Evolutionary conservation across 495 filamentous ascomycete species (phyloP).

Genomic region (Trichoderma reesei): DNA sequence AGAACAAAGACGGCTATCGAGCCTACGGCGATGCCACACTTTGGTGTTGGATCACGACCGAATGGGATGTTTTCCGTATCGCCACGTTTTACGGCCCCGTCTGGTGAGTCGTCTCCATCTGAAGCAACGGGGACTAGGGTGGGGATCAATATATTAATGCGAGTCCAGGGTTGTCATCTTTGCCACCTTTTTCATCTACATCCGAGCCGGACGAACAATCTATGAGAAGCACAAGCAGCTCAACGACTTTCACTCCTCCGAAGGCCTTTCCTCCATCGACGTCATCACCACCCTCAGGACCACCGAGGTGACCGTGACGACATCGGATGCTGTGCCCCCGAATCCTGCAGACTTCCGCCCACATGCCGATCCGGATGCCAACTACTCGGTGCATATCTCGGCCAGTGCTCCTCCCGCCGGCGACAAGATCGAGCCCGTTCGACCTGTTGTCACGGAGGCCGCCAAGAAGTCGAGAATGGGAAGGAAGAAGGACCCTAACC

Average conservation of each 20-base stretch:
- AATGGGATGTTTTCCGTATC: conserved; percentile 67
- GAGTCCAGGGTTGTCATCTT: conserved; percentile 43
- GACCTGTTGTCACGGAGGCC: background rate
- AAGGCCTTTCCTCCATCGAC: conserved; percentile 32
- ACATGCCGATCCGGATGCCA: conserved; percentile 17
- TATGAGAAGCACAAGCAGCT: conserved; percentile 44
- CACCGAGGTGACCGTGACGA: conserved; percentile 46
- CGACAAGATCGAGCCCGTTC: background rate
- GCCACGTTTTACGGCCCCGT: conserved; percentile 75
- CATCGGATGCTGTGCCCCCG: conserved; percentile 27
- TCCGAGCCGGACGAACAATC: conserved; percentile 61
- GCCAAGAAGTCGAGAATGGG: background rate
- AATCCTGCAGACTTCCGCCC: conserved; percentile 17
- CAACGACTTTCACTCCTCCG: conserved; percentile 34
- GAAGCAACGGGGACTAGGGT: background rate
- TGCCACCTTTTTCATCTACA: conserved; percentile 64
- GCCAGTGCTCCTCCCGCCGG: background rate
- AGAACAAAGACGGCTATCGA: conserved; percentile 33
- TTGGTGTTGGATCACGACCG: conserved; percentile 69
- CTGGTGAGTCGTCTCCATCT: conserved; percentile 42
- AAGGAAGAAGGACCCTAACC: conserved; percentile 1
- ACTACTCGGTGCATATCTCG: conserved; percentile 40
- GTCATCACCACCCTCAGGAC: conserved; percentile 36
- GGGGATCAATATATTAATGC: background rate
- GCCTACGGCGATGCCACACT: conserved; percentile 72